Conservation (phyloP, 129 eudicot species). For the Glebionis coronaria region DNA sequence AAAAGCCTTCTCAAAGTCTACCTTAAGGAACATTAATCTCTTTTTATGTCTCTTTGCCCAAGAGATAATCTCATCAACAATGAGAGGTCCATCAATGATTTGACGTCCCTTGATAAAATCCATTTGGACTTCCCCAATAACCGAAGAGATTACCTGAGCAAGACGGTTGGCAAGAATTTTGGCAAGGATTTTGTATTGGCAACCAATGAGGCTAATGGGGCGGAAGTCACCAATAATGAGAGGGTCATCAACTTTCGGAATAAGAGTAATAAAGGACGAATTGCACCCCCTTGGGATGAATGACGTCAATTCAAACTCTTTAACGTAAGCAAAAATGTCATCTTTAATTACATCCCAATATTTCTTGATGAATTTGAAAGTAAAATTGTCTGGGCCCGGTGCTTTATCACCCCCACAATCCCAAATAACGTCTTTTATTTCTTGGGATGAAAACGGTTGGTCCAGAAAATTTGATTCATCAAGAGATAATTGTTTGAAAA, state of each 20-base stretch:
- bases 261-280: background rate
- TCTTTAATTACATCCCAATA: background rate
- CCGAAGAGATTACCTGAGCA: no score
- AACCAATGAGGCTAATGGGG: no score
- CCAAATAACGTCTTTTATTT: background rate
- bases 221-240: no score
- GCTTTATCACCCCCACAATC: background rate
- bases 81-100: no score
- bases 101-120: no score
- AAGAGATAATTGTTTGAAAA: background rate
- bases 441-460: background rate
- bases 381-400: background rate
- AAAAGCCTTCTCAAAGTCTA: no score
- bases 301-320: background rate
- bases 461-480: background rate
- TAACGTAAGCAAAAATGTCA: background rate
- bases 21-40: no score
- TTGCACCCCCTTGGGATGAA: background rate
- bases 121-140: no score
- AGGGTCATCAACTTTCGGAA: background rate
- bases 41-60: no score
- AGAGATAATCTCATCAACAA: no score
- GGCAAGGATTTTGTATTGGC: no score
- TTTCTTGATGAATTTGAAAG: background rate
- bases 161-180: no score